Evolutionary conservation across 2,329 filamentous ascomycete species (phyloP).

Genomic region (Alternaria brassicicola): DNA sequence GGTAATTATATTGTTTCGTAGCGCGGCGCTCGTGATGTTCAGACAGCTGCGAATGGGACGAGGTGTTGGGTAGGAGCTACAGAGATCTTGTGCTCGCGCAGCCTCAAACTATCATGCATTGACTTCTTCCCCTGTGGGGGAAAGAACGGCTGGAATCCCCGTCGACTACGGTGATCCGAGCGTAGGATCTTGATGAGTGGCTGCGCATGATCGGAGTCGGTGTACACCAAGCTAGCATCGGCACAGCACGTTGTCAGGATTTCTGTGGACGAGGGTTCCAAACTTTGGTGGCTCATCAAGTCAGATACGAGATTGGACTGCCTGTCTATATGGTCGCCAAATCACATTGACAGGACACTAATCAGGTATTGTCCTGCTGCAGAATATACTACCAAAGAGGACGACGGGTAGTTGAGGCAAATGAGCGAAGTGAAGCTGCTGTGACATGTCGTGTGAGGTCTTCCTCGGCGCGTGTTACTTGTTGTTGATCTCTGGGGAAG

Average conservation of each 20-base stretch:
- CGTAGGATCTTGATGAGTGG: neutral
- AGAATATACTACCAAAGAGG: slow-evolving; percentile 3
- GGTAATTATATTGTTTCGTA: slow-evolving; percentile 2
- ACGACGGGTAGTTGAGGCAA: neutral
- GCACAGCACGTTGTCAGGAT: neutral
- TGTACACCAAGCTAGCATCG: neutral
- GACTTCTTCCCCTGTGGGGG: neutral
- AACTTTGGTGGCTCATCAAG: neutral
- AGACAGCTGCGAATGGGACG: slow-evolving; percentile 9
- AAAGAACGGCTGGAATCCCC: slow-evolving; percentile 5
- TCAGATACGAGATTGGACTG: neutral
- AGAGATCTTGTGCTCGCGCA: neutral
- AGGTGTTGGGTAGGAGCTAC: slow-evolving; percentile 5
- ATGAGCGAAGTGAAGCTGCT: neutral
- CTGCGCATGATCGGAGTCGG: neutral
- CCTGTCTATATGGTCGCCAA: slow-evolving; percentile 4
- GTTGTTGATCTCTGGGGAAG: slow-evolving; percentile 6
- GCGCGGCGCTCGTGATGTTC: slow-evolving; percentile 8
- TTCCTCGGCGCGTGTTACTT: slow-evolving; percentile 8
- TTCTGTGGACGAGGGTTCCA: neutral
- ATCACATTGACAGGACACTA: slow-evolving; percentile 3
- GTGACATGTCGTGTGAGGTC: slow-evolving; percentile 1
- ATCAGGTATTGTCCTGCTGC: slow-evolving; percentile 1
- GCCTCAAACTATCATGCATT: slow-evolving; percentile 1
- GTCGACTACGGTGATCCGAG: neutral